Evolutionary conservation across 768 basidiomycete genomes (phyloP), one percentile per base, ranked within the genome.

Genomic region (Daedaleopsis nitida): DNA sequence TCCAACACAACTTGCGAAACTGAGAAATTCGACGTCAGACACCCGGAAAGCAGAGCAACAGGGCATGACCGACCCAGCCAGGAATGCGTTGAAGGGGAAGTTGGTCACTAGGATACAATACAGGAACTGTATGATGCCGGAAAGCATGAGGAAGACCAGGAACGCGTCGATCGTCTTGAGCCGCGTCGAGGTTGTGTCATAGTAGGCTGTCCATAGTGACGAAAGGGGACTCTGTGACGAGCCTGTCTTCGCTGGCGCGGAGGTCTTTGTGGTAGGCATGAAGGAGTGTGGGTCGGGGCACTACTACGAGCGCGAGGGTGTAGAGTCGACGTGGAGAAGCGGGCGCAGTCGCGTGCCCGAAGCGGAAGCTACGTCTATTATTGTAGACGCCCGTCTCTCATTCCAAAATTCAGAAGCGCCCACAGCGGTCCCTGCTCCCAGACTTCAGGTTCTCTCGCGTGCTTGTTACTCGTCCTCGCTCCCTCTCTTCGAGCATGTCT

Each of bases 41-140:
- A 42, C 9, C 10, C 3, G 3, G 19, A 17, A 14, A 14, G 35
- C 14, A 9, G 0, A 35, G 7, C 32, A 54, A 17, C n/a, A 14
- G 24, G n/a, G 39, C 2, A n/a, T 0, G 12, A 76, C 92, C 63
- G 76, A 98, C 97, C 94, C 96, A 64, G 94, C 88, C 67, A 98
- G 76, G 78, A 99, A 99, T 42, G 97, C 94, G 68, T 99, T 98
- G 81, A 96, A 98, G 23, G 97, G 97, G 76, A 87, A 98, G 78
- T 87, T 91, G 59, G 94, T 94, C 63, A 99, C 82, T 66, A 94
- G 80, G 34, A 96, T 76, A 77, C 96, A 94, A 78, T 98, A 98
- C 11, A 83, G 77, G 77, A 99, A 98, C 73, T 98, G 96, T 48
- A 86, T 72, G 60, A 96, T 82, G 68, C 97, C 97, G 2, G 92